Conservation (phyloP, 1,284 basidiomycete species). For the Malassezia slooffiae region DNA sequence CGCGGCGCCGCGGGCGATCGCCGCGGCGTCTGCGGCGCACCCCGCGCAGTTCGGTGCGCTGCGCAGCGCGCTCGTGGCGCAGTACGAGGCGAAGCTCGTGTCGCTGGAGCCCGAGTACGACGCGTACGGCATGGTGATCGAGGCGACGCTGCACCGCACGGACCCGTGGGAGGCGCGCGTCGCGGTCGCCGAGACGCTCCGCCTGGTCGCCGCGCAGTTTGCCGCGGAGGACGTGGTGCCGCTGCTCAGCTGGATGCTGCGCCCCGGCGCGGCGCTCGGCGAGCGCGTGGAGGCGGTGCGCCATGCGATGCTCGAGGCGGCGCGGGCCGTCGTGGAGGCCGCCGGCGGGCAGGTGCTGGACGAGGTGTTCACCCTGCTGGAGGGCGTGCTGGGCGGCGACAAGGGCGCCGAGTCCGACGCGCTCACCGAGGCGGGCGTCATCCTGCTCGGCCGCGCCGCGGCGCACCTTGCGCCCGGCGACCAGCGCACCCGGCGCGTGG, state of each 20-base stretch:
- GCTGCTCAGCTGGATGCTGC: slow-evolving; percentile 72
- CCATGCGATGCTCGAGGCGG: slow-evolving; percentile 74
- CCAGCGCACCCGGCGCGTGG: slow-evolving; percentile 52
- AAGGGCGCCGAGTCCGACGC: slow-evolving; percentile 19
- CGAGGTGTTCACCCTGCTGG: slow-evolving; percentile 72
- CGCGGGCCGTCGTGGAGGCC: slow-evolving; percentile 67
- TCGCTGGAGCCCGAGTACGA: slow-evolving; percentile 56
- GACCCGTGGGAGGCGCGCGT: slow-evolving; percentile 83
- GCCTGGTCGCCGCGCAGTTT: slow-evolving; percentile 61
- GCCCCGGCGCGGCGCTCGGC: slow-evolving; percentile 72
- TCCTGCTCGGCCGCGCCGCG: slow-evolving; percentile 85
- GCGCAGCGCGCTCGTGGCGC: slow-evolving; percentile 54
- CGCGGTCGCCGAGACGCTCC: slow-evolving; percentile 64
- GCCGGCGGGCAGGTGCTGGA: slow-evolving; percentile 67
- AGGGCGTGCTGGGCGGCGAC: slow-evolving; percentile 48
- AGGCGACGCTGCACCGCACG: slow-evolving; percentile 72
- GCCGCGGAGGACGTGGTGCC: slow-evolving; percentile 59
- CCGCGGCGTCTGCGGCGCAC: slow-evolving; percentile 65
- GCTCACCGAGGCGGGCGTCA: slow-evolving; percentile 84
- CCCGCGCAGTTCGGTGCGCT: slow-evolving; percentile 58
- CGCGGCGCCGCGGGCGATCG: slow-evolving; percentile 63
- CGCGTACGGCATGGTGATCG: slow-evolving; percentile 72
- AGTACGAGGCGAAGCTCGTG: slow-evolving; percentile 80
- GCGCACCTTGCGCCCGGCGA: slow-evolving; percentile 64
- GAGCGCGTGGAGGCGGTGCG: slow-evolving; percentile 75